Evolutionary conservation across 2,329 filamentous ascomycete genomes (phyloP).

Genomic region (Aspergillus persii): DNA sequence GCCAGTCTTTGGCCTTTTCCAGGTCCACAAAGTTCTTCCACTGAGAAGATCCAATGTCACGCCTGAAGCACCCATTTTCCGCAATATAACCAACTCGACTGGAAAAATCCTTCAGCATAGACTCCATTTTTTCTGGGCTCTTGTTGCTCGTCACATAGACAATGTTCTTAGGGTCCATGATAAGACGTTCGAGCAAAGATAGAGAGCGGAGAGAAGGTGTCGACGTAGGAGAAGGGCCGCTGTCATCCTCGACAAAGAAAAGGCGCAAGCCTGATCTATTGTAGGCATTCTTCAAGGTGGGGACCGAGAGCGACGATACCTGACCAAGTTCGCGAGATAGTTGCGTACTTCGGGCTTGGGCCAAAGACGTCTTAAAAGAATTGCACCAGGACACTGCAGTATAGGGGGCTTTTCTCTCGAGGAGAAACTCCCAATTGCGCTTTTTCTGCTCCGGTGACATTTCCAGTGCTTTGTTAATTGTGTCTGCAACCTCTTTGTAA

Average conservation of each 20-base stretch:
- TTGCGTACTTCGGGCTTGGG: conserved; percentile 74
- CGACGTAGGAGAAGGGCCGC: conserved; percentile 73
- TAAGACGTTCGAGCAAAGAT: conserved; percentile 72
- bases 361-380: conserved; percentile 65
- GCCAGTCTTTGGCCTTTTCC: conserved; percentile 71
- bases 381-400: conserved; percentile 81
- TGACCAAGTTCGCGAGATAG: conserved; percentile 74
- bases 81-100: conserved; percentile 76
- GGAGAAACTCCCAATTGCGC: conserved; percentile 69
- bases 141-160: conserved; percentile 90
- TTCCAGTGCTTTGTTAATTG: conserved; percentile 76
- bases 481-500: conserved; percentile 79
- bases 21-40: conserved; percentile 77
- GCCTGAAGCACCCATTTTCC: conserved; percentile 88
- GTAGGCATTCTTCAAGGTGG: conserved; percentile 64
- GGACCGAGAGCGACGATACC: conserved; percentile 74
- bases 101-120: conserved; percentile 69
- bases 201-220: conserved; percentile 73
- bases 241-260: conserved; percentile 89
- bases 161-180: conserved; percentile 73
- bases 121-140: conserved; percentile 78
- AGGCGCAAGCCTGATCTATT: conserved; percentile 63
- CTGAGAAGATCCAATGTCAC: conserved; percentile 59
- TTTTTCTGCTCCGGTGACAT: conserved; percentile 75
- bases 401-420: conserved; percentile 69